These are phyloP conservation scores for Exserohilum rostratum DNA, from an alignment of 2,329 filamentous ascomycete species.

Conservation along the genomic window DNA sequence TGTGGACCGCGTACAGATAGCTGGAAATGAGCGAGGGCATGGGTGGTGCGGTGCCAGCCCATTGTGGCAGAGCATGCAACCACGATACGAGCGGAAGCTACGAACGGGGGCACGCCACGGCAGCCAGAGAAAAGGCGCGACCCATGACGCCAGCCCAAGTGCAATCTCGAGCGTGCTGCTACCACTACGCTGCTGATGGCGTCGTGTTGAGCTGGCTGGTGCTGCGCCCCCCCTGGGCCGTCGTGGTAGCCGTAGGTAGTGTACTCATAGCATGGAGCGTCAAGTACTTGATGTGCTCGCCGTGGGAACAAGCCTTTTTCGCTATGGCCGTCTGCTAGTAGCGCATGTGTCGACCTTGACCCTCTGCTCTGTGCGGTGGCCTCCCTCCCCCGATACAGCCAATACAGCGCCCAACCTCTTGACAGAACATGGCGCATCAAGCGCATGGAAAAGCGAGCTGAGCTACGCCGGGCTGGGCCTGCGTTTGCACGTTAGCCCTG, in stretches of 20 bases:
- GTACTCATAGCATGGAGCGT: not conserved
- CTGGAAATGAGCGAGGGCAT: not conserved
- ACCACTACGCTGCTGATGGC: no score
- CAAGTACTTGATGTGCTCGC: not conserved
- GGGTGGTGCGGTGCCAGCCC: not conserved
- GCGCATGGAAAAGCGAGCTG: not conserved
- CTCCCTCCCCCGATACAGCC: no score
- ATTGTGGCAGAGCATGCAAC: not conserved
- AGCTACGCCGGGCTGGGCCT: not conserved
- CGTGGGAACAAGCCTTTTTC: not conserved
- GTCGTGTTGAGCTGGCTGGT: no score
- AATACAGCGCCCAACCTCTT: no score
- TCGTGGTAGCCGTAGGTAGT: no score
- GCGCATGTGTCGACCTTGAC: not conserved
- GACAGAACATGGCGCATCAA: no score
- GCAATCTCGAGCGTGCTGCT: not conserved
- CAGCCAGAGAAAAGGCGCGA: not conserved
- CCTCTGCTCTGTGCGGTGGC: no score
- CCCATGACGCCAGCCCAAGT: not conserved
- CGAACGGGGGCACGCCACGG: not conserved
- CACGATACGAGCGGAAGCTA: conserved; percentile 1
- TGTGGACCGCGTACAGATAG: not conserved
- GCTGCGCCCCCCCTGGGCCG: no score
- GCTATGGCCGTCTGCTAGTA: not conserved
- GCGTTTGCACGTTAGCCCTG: not conserved